Percentiles rank a stretch among this genome's conserved stretches.
Conservation (phyloP, 225 moss, liverwort and hornwort genomes). For the Straminergon stramineum region DNA sequence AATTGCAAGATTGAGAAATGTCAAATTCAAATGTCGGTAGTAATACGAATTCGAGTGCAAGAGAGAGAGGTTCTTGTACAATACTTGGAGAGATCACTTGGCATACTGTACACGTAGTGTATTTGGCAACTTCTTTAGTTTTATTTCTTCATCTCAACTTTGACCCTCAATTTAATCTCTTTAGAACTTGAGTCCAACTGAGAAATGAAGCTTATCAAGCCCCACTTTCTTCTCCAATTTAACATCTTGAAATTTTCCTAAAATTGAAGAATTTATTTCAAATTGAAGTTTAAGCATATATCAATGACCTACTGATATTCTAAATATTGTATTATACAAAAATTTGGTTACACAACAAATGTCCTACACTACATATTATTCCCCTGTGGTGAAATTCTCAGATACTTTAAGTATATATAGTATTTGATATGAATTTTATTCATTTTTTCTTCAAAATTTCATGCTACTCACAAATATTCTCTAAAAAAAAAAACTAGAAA, state of each 20-base stretch:
- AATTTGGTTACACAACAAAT: neutral
- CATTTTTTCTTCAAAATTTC: neutral
- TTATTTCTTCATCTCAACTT: too few species aligned
- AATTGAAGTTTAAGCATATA: neutral
- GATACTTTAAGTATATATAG: neutral
- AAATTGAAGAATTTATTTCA: neutral
- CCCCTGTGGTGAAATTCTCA: neutral
- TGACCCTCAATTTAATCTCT: too few species aligned
- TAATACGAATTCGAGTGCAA: too few species aligned
- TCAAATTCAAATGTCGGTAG: too few species aligned
- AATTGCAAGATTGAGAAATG: too few species aligned
- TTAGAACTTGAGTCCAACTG: too few species aligned
- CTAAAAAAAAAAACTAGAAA: neutral
- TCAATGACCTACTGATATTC: neutral
- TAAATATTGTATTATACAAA: neutral
- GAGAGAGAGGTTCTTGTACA: too few species aligned
- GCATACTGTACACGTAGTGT: too few species aligned
- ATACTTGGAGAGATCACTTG: too few species aligned
- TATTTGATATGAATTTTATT: neutral
- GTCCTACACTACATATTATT: neutral
- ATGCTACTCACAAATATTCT: neutral
- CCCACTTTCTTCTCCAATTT: neutral
- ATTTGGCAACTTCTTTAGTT: too few species aligned
- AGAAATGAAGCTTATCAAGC: neutral
- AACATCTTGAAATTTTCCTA: neutral